Base-by-base conservation (phyloP, 306 rosid species). In the Ammopiptanthus mongolicus region DNA sequence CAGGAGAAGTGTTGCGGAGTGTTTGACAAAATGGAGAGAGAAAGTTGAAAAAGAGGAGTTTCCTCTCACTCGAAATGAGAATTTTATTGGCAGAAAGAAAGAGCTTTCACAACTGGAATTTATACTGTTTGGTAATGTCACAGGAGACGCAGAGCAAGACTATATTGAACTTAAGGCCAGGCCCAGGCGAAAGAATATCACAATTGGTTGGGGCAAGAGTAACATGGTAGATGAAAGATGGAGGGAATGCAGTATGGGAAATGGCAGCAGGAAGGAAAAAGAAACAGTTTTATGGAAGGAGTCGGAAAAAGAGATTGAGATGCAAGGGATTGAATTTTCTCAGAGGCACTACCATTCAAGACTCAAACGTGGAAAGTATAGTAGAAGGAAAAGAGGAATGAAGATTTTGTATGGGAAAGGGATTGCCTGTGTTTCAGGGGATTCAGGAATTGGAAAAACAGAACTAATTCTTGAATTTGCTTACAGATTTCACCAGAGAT, bases 381-480 rank as follows among this genome's bases (percentile, higher is more conserved):
- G 71, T 15, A 84, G 86, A 84, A 83, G 89, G 75, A 90, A 78
- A 83, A 84, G 82, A 69, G 89, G 91, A 46, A 66, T 64, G 51
- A 90, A 83, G 84, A 81, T 87, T 76, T 51, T 87, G 87, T 86
- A 83, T 79, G 98, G 98, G 51, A 93, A 90, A 80, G 98, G 98
- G 59, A 83, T 90, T 71, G 95, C 93, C 66, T 90, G 95, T 63
- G 87, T 93, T 34, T 88, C 98, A 3, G 98, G 98, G 5, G 93
- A 88, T 56, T 77, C 89, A 0, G 98, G 98, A 80, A 93, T 93
- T 59, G 98, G 98, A 46, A 93, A 93, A 82, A 90, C 98, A 3
- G 98, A 93, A 80, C 96, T 93, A 29, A 88, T 88, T 66, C 85
- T 93, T 68, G 98, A 93, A 84, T 93, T 87, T 78, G 98, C 98